Evolutionary conservation across 495 filamentous ascomycete species (phyloP), one percentile per base, ranked within the genome.

Genomic region (Evernia prunastri): DNA sequence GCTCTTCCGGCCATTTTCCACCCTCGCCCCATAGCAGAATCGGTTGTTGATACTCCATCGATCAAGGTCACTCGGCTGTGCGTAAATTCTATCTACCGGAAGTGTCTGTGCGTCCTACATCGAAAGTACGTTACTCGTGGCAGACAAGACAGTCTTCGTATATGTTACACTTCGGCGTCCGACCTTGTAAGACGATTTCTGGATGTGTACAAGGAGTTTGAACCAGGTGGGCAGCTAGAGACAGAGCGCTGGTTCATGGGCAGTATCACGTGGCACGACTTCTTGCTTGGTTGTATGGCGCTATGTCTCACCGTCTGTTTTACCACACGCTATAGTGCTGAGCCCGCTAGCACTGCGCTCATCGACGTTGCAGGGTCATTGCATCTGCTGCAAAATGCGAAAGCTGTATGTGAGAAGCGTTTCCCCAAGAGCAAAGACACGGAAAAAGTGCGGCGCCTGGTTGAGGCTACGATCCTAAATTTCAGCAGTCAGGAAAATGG

Each of bases 91-190:
- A 68, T 78, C 31, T 71, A 71, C 58, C 72, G 70, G 31, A 78
- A 78, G 58, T 71, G 73, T 60, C 68, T 73, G 18, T 75, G 72
- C 51, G 69, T 77, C 29, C 70, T 79, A 13, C 76, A 79, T 59
- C 71, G 76, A 17, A 71, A 65, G 51, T 76, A 74, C 29, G 65
- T 79, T 67, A 68, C 61, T 74, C 70, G 35, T 53, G 60, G 11
- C 60, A 58, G n/a, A 49, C 63, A 13, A 73, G 72, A 36, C 62
- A 72, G n/a, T 56, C 69, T 18, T 63, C 71, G 43, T 63, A 66
- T 23, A 5, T 72, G 58, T 35, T 29, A 67, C 25, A 57, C 70
- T n/a, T 69, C 71, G 3, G 70, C 64, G 18, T 63, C 66, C 36
- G 67, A 70, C 1, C 69, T 64, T 5, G 63, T 75, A 1, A 40